phyloP scores from a whole-genome alignment of 2,329 filamentous ascomycete species.

The Cordyceps farinosa region DNA sequence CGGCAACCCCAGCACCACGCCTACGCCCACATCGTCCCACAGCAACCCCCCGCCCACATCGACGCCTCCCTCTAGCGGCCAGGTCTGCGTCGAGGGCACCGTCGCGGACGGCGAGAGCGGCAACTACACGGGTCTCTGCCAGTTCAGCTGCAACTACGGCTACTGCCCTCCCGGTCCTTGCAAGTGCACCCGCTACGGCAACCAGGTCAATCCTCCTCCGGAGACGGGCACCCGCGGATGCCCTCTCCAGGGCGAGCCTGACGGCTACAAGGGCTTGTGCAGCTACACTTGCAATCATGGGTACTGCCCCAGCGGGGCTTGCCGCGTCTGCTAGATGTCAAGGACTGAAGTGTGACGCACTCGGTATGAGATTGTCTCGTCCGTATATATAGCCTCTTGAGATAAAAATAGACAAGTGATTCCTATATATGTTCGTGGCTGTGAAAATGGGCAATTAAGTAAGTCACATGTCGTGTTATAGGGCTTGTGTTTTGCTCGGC shows the following conservation, averaged over 20 bases:
- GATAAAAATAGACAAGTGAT: neutral
- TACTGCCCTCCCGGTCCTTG: slow-evolving; percentile 34
- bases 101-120: slow-evolving; percentile 29
- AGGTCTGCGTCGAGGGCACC: slow-evolving; percentile 27
- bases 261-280: slow-evolving; percentile 42
- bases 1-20: slow-evolving; percentile 17
- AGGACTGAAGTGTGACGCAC: neutral
- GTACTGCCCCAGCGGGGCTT: slow-evolving; percentile 40
- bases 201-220: slow-evolving; percentile 25
- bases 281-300: slow-evolving; percentile 45
- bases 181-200: slow-evolving; percentile 32
- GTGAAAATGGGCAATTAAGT: neutral
- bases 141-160: slow-evolving; percentile 30
- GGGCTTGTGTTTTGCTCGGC: no score
- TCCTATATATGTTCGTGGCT: neutral
- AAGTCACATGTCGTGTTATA: no score
- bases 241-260: slow-evolving; percentile 31
- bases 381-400: neutral
- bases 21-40: slow-evolving; percentile 26
- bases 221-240: slow-evolving; percentile 30
- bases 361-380: neutral
- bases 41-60: slow-evolving; percentile 22
- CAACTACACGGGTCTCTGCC: slow-evolving; percentile 36
- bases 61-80: slow-evolving; percentile 16
- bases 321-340: slow-evolving; percentile 21